Percentiles rank a stretch among this genome's conserved stretches.
Conservation (phyloP, 441 rosid genomes). For the Raphanus hybrid region DNA sequence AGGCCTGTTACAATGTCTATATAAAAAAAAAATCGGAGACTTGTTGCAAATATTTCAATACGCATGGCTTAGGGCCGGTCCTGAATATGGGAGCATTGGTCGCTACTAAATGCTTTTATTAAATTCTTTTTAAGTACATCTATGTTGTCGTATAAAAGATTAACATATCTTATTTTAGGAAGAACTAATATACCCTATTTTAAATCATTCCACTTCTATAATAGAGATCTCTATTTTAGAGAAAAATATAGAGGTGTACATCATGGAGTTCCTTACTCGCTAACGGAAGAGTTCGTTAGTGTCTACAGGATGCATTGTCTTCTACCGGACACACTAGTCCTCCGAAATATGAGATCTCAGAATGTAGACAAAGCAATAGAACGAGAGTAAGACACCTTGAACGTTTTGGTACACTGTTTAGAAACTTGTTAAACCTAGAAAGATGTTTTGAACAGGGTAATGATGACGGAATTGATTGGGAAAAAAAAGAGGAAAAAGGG, state of each 20-base stretch:
- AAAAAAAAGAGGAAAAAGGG: constrained; percentile 47
- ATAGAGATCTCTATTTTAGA: too few relatives aligned
- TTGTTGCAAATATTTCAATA: too few relatives aligned
- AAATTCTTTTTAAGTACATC: too few relatives aligned
- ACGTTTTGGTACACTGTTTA: neutral
- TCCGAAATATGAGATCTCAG: constrained; percentile 51
- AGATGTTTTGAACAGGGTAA: constrained; percentile 46
- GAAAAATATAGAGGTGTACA: too few relatives aligned
- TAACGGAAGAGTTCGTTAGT: constrained; percentile 68
- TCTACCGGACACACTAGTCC: constrained; percentile 56
- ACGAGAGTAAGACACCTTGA: constrained; percentile 45
- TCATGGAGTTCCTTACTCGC: constrained; percentile 72
- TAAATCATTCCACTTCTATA: neutral
- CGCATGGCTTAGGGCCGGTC: too few relatives aligned
- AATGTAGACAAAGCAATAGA: constrained; percentile 32
- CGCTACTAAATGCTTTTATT: too few relatives aligned
- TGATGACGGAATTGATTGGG: constrained; percentile 58
- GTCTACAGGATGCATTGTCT: constrained; percentile 74
- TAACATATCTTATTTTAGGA: neutral
- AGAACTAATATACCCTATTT: neutral
- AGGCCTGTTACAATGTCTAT: too few relatives aligned
- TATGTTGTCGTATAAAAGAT: neutral
- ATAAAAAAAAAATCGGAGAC: too few relatives aligned
- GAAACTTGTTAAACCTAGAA: constrained; percentile 10
- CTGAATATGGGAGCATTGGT: too few relatives aligned